Conservation (phyloP, 176 grass and related monocot genomes). For the Neostapfia colusana region DNA sequence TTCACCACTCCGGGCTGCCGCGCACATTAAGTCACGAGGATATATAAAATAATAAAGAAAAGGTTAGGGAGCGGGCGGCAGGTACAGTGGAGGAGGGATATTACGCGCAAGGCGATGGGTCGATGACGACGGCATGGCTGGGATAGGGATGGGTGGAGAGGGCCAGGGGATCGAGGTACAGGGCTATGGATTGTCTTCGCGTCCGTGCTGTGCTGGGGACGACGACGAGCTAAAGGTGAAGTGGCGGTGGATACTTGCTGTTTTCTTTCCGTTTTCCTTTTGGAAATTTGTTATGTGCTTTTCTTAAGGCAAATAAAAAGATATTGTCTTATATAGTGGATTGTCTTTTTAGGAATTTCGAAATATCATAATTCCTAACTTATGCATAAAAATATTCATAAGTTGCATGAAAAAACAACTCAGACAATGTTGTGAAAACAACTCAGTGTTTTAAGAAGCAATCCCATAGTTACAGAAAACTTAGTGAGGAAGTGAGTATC, state of each 20-base stretch:
- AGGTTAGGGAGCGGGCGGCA: not conserved
- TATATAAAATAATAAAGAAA: conserved; percentile 22
- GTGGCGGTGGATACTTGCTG: not conserved
- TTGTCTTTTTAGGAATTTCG: too few relatives aligned
- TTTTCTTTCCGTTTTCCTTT: not conserved
- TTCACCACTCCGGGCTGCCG: conserved; percentile 14
- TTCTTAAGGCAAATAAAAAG: not conserved
- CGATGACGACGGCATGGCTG: conserved; percentile 41
- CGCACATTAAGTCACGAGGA: conserved; percentile 28
- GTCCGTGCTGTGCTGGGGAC: not conserved
- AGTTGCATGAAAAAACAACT: too few relatives aligned
- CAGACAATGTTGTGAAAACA: too few relatives aligned
- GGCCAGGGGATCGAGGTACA: not conserved
- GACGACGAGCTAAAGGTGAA: conserved; percentile 40
- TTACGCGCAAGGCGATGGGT: conserved; percentile 18
- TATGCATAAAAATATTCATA: too few relatives aligned
- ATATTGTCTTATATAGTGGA: too few relatives aligned
- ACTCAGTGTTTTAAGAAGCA: too few relatives aligned
- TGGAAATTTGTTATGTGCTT: not conserved
- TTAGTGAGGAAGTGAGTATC: too few relatives aligned
- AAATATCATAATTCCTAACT: too few relatives aligned
- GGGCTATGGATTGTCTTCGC: conserved; percentile 7
- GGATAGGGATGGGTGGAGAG: conserved; percentile 15
- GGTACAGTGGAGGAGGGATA: conserved; percentile 25
- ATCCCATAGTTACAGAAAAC: too few relatives aligned